These are phyloP conservation scores for Discostella stelligera DNA, from an alignment of 352 stramenopile genomes.

Conservation along the genomic window DNA sequence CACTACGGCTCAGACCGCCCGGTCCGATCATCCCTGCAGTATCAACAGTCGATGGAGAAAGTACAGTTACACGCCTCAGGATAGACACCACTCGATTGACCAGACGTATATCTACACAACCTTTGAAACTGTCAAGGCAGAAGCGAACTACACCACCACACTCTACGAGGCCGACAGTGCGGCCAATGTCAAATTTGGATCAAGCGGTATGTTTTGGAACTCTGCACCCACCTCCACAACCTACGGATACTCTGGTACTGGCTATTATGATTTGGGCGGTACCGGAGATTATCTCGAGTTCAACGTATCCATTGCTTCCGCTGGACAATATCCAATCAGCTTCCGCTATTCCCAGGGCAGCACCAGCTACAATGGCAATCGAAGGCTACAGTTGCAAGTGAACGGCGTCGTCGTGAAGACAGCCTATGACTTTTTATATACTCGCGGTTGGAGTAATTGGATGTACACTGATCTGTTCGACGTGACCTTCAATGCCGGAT, in stretches of 20 bases:
- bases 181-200: neutral
- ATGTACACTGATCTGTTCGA: constrained; percentile 53
- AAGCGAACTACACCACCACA: constrained; percentile 24
- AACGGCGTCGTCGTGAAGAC: constrained; percentile 34
- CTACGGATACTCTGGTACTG: constrained; percentile 37
- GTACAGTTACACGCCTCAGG: constrained; percentile 44
- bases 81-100: constrained; percentile 14
- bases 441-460: constrained; percentile 37
- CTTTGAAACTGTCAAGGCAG: constrained; percentile 47
- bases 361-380: constrained; percentile 32
- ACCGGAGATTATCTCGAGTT: constrained; percentile 44
- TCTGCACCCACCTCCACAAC: neutral
- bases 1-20: constrained; percentile 20
- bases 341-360: constrained; percentile 43
- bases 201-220: constrained; percentile 1
- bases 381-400: constrained; percentile 34
- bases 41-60: constrained; percentile 49
- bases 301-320: constrained; percentile 24
- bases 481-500: constrained; percentile 32
- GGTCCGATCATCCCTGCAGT: constrained; percentile 54
- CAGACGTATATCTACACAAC: constrained; percentile 17
- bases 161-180: constrained; percentile 49
- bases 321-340: constrained; percentile 40
- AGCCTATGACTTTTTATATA: constrained; percentile 41
- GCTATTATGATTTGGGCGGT: constrained; percentile 45